These are phyloP conservation scores for Apiospora phragmitis DNA, from an alignment of 2,329 filamentous ascomycete genomes.

Conservation along the genomic window DNA sequence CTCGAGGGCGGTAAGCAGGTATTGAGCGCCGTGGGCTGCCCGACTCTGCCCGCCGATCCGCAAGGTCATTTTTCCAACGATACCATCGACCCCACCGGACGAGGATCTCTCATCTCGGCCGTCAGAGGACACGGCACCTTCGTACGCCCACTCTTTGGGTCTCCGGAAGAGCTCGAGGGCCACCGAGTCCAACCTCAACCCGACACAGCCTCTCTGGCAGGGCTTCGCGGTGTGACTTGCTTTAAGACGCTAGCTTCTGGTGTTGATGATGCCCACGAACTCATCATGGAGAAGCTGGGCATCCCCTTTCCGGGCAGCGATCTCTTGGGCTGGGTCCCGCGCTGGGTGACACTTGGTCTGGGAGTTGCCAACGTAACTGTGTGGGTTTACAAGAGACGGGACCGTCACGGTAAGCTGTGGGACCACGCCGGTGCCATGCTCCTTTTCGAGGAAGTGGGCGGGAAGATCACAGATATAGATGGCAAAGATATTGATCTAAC, in stretches of 20 bases:
- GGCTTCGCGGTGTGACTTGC: conserved; percentile 48
- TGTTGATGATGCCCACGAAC: conserved; percentile 46
- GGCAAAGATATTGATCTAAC: conserved; percentile 51
- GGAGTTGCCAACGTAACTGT: conserved; percentile 55
- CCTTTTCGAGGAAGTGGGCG: conserved; percentile 57
- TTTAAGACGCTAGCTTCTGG: conserved; percentile 48
- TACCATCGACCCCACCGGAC: conserved; percentile 42
- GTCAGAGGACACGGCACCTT: conserved; percentile 49
- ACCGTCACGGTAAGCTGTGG: conserved; percentile 56
- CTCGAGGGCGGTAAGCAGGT: conserved; percentile 51
- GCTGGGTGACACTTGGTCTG: conserved; percentile 54
- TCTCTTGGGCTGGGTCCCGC: conserved; percentile 57
- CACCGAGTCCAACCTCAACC: conserved; percentile 36
- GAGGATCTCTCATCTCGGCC: conserved; percentile 53
- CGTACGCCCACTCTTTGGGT: conserved; percentile 40
- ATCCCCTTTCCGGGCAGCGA: conserved; percentile 49
- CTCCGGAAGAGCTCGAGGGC: conserved; percentile 21
- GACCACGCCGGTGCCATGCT: conserved; percentile 62
- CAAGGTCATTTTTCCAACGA: conserved; percentile 42
- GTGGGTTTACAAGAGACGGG: conserved; percentile 54
- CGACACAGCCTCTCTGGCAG: conserved; percentile 22
- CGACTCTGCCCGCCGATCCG: conserved; percentile 42
- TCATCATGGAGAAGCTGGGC: conserved; percentile 42
- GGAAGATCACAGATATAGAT: conserved; percentile 54
- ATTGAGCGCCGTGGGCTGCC: conserved; percentile 51